Evolutionary conservation across 106 monocot species (phyloP).

Genomic region (Dendrobium catenatum): DNA sequence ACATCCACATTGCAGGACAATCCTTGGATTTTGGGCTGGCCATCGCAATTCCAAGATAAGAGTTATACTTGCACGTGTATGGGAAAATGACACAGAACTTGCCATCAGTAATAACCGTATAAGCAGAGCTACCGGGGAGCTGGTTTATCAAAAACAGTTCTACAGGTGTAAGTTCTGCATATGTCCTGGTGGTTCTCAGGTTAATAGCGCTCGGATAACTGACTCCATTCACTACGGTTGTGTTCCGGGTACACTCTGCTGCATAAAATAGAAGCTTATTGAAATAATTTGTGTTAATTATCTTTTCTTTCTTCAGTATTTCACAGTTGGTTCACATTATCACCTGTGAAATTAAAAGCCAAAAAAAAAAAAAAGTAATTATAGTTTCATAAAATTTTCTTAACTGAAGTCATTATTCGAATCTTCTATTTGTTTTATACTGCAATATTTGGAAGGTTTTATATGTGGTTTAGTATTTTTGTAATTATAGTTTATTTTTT

Average conservation of each 20-base stretch:
- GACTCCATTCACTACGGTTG: constrained; percentile 98
- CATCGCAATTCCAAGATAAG: constrained; percentile 95
- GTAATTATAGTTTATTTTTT: background rate
- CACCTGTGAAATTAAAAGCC: background rate
- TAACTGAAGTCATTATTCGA: background rate
- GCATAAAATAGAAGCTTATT: constrained; percentile 1
- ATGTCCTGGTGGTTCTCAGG: constrained; percentile 98
- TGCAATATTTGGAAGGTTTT: background rate
- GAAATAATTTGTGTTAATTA: background rate
- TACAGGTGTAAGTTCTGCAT: constrained; percentile 91
- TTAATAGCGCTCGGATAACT: constrained; percentile 89
- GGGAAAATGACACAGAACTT: constrained; percentile 98
- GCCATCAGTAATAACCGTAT: constrained; percentile 96
- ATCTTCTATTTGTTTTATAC: background rate
- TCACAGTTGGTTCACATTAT: background rate
- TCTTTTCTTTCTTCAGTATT: background rate
- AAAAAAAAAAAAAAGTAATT: background rate
- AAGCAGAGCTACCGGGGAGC: constrained; percentile 71
- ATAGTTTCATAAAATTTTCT: background rate
- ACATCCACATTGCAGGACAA: constrained; percentile 48
- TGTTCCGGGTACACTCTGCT: constrained; percentile 57
- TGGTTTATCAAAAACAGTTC: constrained; percentile 87
- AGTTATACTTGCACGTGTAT: constrained; percentile 83
- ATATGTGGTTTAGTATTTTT: background rate
- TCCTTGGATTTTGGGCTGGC: constrained; percentile 97